Conservation (phyloP, 2,329 filamentous ascomycete genomes). For the Polychaeton citri region DNA sequence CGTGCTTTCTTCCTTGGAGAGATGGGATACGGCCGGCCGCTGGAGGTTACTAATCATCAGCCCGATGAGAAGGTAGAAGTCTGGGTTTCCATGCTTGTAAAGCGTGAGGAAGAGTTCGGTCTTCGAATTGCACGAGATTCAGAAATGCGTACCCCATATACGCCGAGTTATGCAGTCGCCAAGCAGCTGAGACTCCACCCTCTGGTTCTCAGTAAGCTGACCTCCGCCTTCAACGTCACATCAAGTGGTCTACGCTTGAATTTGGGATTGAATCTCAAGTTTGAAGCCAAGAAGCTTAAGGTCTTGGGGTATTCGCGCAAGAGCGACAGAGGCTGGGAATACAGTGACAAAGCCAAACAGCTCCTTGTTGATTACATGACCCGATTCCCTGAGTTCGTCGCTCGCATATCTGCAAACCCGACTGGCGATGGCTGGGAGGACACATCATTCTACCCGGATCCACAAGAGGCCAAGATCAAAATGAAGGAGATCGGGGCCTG, state of each 20-base stretch:
- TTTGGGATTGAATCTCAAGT: constrained; percentile 89
- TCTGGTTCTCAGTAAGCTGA: constrained; percentile 86
- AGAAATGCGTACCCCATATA: constrained; percentile 61
- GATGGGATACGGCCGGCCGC: constrained; percentile 77
- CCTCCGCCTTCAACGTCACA: constrained; percentile 78
- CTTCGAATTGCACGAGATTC: constrained; percentile 57
- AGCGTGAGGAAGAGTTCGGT: constrained; percentile 70
- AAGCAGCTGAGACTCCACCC: constrained; percentile 70
- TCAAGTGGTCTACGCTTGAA: constrained; percentile 77
- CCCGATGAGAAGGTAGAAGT: constrained; percentile 60
- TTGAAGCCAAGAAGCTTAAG: constrained; percentile 89
- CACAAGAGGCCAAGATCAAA: constrained; percentile 57
- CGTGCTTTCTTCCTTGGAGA: constrained; percentile 90
- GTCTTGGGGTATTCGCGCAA: constrained; percentile 91
- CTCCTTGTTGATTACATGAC: constrained; percentile 83
- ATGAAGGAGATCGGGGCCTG: constrained; percentile 90
- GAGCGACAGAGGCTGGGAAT: constrained; percentile 82
- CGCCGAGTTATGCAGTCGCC: constrained; percentile 79
- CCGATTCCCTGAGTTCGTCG: constrained; percentile 89
- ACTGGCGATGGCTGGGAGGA: constrained; percentile 74
- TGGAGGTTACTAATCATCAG: constrained; percentile 66
- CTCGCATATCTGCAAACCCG: constrained; percentile 71
- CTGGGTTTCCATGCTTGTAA: constrained; percentile 58
- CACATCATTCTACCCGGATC: constrained; percentile 69
- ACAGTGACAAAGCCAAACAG: constrained; percentile 69